These are phyloP conservation scores for Metschnikowia anglica DNA, from an alignment of 805 yeast genomes.

Conservation along the genomic window DNA sequence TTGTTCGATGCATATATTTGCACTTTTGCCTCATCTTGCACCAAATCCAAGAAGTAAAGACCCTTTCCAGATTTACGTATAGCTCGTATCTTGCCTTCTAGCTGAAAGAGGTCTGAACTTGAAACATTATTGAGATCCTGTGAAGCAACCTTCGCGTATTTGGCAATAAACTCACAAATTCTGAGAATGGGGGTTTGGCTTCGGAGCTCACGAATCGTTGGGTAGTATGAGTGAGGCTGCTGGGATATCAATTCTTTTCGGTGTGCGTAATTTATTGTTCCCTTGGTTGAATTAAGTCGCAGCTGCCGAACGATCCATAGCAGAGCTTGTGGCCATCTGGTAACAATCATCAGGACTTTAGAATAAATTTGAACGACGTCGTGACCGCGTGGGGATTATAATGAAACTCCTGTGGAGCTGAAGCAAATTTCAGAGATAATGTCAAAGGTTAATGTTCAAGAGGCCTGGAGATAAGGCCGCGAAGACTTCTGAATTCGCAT, in stretches of 20 bases:
- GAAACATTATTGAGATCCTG: constrained; percentile 12
- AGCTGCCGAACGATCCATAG: background rate
- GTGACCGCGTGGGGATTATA: too few relatives aligned
- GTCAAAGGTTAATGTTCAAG: too few relatives aligned
- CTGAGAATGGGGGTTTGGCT: constrained; percentile 22
- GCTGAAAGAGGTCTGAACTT: constrained; percentile 10
- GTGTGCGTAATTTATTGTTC: constrained; percentile 12
- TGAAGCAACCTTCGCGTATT: constrained; percentile 26
- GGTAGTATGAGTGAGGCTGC: constrained; percentile 16
- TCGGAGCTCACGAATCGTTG: constrained; percentile 11
- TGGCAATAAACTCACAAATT: constrained; percentile 39
- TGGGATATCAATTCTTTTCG: constrained; percentile 15
- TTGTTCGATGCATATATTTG: constrained; percentile 64
- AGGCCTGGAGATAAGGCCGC: background rate
- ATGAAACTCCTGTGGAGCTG: too few relatives aligned
- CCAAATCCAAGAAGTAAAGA: constrained; percentile 64
- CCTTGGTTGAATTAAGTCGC: constrained; percentile 11
- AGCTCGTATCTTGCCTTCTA: constrained; percentile 57
- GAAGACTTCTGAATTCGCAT: background rate
- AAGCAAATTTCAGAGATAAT: too few relatives aligned
- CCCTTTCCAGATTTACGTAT: constrained; percentile 69
- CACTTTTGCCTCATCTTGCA: constrained; percentile 56
- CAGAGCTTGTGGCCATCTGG: background rate
- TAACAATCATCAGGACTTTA: background rate
- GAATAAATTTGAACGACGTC: too few relatives aligned